Percentiles rank a stretch among this genome's conserved stretches.
Conservation (phyloP, 73 alveolate genomes). For the Tetrahymena thermophila region DNA sequence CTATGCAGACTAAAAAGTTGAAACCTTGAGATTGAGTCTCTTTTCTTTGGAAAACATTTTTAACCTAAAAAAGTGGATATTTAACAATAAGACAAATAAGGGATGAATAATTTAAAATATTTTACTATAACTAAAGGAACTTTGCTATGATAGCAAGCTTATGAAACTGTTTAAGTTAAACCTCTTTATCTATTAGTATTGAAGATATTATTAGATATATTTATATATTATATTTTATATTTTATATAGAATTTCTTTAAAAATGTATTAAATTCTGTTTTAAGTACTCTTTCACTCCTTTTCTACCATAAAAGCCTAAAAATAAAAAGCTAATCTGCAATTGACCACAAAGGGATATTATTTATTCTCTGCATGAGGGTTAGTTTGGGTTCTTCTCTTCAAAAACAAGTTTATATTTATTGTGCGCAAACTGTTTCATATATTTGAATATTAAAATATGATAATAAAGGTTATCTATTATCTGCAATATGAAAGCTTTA, state of each 20-base stretch:
- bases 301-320: conserved; percentile 32
- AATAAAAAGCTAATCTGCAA: conserved; percentile 5
- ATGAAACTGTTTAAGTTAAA: conserved; percentile 27
- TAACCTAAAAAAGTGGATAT: neutral
- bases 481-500: neutral
- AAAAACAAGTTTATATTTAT: conserved; percentile 25
- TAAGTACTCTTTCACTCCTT: conserved; percentile 27
- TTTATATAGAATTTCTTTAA: no score
- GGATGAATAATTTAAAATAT: neutral
- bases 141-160: conserved; percentile 22
- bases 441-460: neutral
- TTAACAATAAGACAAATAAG: neutral
- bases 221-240: no score
- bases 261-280: neutral
- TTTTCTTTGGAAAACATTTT: neutral
- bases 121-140: conserved; percentile 28
- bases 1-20: conserved; percentile 26
- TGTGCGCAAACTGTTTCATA: conserved; percentile 25
- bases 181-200: neutral
- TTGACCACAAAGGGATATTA: conserved; percentile 1
- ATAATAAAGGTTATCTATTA: neutral
- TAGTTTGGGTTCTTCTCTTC: neutral
- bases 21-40: conserved; percentile 22
- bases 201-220: no score
- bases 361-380: conserved; percentile 24